Conservation (phyloP, 306 rosid genomes). For the Pachyrhizus erosus region DNA sequence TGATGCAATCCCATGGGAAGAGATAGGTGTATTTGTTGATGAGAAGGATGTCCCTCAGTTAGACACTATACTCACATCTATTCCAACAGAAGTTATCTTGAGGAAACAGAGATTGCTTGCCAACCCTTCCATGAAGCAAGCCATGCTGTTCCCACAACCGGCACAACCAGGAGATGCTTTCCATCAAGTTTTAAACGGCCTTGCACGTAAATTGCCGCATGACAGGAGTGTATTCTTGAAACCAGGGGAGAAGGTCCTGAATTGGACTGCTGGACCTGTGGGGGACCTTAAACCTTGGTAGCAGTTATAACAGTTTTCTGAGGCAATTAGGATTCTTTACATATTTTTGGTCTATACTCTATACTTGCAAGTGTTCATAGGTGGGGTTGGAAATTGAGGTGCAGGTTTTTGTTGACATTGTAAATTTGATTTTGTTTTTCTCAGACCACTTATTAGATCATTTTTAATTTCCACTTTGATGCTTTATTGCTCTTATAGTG, state of each 20-base stretch:
- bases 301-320: constrained; percentile 26
- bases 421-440: constrained; percentile 41
- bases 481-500: constrained; percentile 2
- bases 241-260: constrained; percentile 70
- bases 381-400: constrained; percentile 37
- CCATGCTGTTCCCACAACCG: constrained; percentile 97
- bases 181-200: constrained; percentile 94
- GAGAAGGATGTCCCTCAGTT: constrained; percentile 89
- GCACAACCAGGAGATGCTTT: constrained; percentile 92
- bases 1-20: constrained; percentile 99
- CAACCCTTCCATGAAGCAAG: constrained; percentile 98
- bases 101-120: constrained; percentile 96
- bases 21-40: constrained; percentile 84
- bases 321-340: constrained; percentile 40
- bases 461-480: constrained; percentile 30
- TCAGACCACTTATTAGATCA: constrained; percentile 33
- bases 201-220: constrained; percentile 93
- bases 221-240: constrained; percentile 65
- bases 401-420: constrained; percentile 35
- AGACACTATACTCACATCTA: constrained; percentile 87
- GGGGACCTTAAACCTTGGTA: constrained; percentile 93
- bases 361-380: constrained; percentile 42
- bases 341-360: constrained; percentile 31
- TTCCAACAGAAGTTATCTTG: constrained; percentile 81
- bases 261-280: constrained; percentile 96